Base-by-base conservation (phyloP, 2,329 filamentous ascomycete species). In the Colletotrichum sp. region DNA sequence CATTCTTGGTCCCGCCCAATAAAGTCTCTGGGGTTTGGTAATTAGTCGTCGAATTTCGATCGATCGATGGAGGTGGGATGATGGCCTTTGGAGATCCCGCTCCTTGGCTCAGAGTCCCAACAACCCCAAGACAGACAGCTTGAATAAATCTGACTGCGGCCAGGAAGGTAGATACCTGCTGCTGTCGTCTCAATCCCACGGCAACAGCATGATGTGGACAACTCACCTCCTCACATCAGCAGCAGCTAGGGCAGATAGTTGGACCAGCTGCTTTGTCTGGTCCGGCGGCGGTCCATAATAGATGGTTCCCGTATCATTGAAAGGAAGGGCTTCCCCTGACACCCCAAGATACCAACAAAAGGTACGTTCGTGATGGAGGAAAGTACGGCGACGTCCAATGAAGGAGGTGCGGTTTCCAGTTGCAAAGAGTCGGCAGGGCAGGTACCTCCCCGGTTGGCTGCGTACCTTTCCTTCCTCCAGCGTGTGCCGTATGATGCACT, bases 401-500 rank as follows among this genome's bases (percentile, higher is more conserved):
- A 21, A 52, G 43, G 43, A 52, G 10, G 43, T 52, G 70, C 28
- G 32, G 61, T 36, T 64, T 64, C n/a, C 34, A 24, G 30, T 43
- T 36, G 61, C 4, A 57, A 26, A 21, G 15, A 16, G 18, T 64
- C n/a, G 61, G 61, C 30, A 26, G 21, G 15, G 43, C n/a, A 70
- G 67, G 39, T 48, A 70, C 67, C 36, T 71, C n/a, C 32, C 30
- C 30, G 60, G 55, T 64, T 64, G 34, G 28, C 24, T 43, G 36
- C 36, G 63, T 65, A 65, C 63, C 63, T 64, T 63, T 63, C 52
- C 48, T 60, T 61, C 60, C 28, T 70, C 67, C 63, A 72, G 68
- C 39, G 68, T 28, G 16, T 75, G 55, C 52, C 21, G 43, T 69
- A 76, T 74, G 70, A 76, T 76, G 74, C 65, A 74, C 59, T 76